Percentiles rank a stretch among this genome's conserved stretches.
Evolutionary conservation across 768 basidiomycete species (phyloP).

Genomic region (Panaeolus papilionaceus): DNA sequence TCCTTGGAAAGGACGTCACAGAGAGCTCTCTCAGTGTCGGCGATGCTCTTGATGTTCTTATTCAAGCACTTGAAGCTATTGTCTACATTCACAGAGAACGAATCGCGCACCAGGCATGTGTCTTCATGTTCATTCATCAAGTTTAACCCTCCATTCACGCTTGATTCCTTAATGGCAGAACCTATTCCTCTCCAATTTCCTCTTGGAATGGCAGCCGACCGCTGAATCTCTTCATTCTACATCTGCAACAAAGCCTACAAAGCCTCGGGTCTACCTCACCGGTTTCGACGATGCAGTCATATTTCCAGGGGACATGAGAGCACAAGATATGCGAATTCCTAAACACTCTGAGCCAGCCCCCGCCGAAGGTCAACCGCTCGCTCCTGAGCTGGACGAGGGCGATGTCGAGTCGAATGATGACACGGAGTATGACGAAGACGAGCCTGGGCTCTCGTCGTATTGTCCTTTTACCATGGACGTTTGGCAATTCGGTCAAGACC

Average conservation of each 20-base stretch:
- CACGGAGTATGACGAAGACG: neutral
- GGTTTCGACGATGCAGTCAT: neutral
- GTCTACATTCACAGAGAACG: conserved; percentile 1
- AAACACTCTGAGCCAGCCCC: neutral
- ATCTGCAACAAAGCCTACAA: neutral
- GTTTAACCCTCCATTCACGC: too few species aligned
- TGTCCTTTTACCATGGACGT: neutral
- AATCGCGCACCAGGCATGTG: neutral
- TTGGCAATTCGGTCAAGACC: too few species aligned
- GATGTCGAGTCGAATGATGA: neutral
- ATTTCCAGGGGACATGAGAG: neutral
- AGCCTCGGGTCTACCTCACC: neutral
- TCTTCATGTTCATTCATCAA: neutral
- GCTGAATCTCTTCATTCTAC: neutral
- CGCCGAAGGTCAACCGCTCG: neutral
- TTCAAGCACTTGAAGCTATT: neutral
- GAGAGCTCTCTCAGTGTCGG: neutral
- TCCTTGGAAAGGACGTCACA: neutral
- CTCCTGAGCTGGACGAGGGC: neutral
- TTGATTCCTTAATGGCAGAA: too few species aligned
- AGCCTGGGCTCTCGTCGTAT: neutral
- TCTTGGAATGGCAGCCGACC: neutral
- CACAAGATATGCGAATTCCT: neutral
- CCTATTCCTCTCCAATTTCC: neutral
- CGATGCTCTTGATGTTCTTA: neutral